Evolutionary conservation across 257 asterid genomes (phyloP).

Genomic region (Fraxinus americana): DNA sequence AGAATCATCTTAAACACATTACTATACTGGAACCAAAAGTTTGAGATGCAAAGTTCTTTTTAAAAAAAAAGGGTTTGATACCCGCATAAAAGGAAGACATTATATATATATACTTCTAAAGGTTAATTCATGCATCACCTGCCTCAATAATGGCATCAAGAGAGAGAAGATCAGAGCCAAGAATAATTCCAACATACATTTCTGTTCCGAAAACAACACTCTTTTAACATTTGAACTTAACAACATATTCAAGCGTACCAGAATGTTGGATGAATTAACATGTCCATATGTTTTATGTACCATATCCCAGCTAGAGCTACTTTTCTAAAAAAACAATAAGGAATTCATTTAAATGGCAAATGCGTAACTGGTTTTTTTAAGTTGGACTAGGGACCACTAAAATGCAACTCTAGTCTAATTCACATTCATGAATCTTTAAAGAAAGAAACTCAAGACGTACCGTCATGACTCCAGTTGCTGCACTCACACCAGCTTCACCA

Average conservation of each 20-base stretch:
- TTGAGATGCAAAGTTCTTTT: background rate
- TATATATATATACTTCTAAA: background rate
- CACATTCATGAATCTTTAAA: background rate
- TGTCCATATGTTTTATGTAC: no score
- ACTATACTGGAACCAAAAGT: background rate
- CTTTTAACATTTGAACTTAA: background rate
- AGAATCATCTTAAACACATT: conserved; percentile 4
- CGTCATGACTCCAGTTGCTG: conserved; percentile 98
- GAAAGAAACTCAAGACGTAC: conserved; percentile 45
- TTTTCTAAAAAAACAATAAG: background rate
- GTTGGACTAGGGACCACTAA: background rate
- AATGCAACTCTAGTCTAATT: background rate
- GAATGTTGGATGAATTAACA: conserved; percentile 1
- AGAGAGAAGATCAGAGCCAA: background rate
- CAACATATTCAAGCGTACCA: background rate
- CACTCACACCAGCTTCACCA: conserved; percentile 98
- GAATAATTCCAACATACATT: background rate
- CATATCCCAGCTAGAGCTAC: background rate
- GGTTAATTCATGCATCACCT: conserved; percentile 17
- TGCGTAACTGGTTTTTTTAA: background rate
- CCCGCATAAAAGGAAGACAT: conserved; percentile 6
- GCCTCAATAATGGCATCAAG: conserved; percentile 10
- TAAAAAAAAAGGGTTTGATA: background rate
- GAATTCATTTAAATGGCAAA: background rate
- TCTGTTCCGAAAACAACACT: conserved; percentile 6